Conservation (phyloP, 1,284 basidiomycete species). For the Ganoderma resinaceum region DNA sequence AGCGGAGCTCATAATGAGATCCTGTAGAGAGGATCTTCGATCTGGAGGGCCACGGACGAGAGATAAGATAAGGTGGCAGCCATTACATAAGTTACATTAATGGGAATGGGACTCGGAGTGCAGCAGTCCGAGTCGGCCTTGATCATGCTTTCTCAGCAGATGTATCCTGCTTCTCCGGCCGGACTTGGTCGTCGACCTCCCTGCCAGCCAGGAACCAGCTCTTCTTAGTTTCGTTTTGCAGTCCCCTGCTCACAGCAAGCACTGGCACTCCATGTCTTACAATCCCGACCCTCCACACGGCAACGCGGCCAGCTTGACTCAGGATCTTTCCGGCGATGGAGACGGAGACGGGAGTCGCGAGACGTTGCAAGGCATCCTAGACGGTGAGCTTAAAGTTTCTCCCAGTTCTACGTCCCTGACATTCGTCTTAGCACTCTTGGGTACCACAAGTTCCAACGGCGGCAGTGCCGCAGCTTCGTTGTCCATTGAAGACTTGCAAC, state of each 20-base stretch:
- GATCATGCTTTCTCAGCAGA: slow-evolving; percentile 16
- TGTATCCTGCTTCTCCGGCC: slow-evolving; percentile 3
- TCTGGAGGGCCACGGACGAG: neutral
- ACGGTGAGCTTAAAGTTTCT: slow-evolving; percentile 13
- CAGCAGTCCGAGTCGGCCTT: neutral
- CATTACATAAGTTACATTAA: no score
- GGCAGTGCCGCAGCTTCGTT: slow-evolving; percentile 19
- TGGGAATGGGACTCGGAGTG: neutral
- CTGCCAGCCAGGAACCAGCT: neutral
- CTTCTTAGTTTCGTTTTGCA: slow-evolving; percentile 3
- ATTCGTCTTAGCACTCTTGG: slow-evolving; percentile 19
- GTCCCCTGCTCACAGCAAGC: neutral
- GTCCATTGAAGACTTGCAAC: slow-evolving; percentile 22
- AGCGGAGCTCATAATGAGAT: slow-evolving; percentile 17
- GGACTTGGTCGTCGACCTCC: slow-evolving; percentile 11
- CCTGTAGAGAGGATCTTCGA: neutral
- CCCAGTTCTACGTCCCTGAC: neutral
- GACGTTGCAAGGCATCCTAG: slow-evolving; percentile 25
- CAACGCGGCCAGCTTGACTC: neutral
- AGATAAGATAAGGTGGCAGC: slow-evolving; percentile 24
- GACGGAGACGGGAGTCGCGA: slow-evolving; percentile 16
- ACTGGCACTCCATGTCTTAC: neutral
- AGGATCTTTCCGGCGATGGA: slow-evolving; percentile 26
- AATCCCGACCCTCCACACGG: neutral
- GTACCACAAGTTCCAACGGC: slow-evolving; percentile 17